phyloP scores from a whole-genome alignment of 495 filamentous ascomycete species.

The Xylaria palmicola region DNA sequence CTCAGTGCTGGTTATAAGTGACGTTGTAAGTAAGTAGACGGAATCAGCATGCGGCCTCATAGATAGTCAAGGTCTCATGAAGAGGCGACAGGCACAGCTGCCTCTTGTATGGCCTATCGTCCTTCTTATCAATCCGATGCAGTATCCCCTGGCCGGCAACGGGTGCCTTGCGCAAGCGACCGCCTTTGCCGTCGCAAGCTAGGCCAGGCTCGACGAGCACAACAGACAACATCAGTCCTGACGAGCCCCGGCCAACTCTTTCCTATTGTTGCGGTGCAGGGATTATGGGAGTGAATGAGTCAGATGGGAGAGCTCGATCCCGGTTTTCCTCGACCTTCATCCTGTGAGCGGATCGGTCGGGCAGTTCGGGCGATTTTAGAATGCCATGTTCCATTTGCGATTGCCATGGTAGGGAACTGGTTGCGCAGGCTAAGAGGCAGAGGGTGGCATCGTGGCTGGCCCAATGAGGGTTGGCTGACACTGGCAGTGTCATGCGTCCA shows the following conservation, averaged over 20 bases:
- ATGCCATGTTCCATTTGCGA: slow-evolving; percentile 17
- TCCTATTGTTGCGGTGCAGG: not conserved
- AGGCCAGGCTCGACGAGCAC: slow-evolving; percentile 2
- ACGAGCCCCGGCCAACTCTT: not conserved
- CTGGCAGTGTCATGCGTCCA: slow-evolving; percentile 31
- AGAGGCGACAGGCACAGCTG: not conserved
- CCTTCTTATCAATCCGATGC: slow-evolving; percentile 4
- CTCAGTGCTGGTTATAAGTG: too few species aligned
- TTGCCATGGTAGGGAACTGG: slow-evolving; percentile 29
- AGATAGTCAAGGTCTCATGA: not conserved
- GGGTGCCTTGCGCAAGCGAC: slow-evolving; percentile 27
- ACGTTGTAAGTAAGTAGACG: too few species aligned
- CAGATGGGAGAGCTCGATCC: slow-evolving; percentile 12
- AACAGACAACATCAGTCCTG: not conserved
- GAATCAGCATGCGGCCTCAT: not conserved
- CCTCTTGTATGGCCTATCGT: not conserved
- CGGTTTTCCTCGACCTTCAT: not conserved
- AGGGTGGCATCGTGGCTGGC: slow-evolving; percentile 33
- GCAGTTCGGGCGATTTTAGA: slow-evolving; percentile 17
- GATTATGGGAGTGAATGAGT: slow-evolving; percentile 21
- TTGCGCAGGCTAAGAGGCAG: slow-evolving; percentile 18
- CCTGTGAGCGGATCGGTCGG: not conserved
- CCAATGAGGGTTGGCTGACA: slow-evolving; percentile 37
- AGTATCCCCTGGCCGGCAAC: slow-evolving; percentile 8
- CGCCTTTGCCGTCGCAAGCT: slow-evolving; percentile 16